These are phyloP conservation scores for Pyrus betulifolia DNA, from an alignment of 306 rosid genomes.

Conservation along the genomic window DNA sequence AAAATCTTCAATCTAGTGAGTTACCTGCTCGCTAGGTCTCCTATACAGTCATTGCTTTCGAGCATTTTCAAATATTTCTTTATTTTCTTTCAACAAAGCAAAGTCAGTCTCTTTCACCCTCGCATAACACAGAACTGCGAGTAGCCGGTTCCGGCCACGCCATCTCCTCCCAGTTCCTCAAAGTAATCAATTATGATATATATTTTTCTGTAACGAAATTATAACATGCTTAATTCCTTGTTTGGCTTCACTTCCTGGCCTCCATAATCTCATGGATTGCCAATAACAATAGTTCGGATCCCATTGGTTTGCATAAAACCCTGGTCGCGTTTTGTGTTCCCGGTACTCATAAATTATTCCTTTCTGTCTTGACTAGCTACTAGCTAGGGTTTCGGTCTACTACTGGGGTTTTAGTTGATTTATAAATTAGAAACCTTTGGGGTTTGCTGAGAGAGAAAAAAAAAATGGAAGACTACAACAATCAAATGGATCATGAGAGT, in stretches of 20 bases:
- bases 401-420: constrained; percentile 20
- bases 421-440: neutral
- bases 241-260: constrained; percentile 13
- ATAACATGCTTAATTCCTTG: neutral
- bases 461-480: constrained; percentile 60
- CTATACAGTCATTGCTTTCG: constrained; percentile 14
- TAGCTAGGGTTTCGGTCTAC: constrained; percentile 14
- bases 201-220: neutral
- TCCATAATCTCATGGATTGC: neutral
- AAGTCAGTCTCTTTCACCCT: constrained; percentile 37
- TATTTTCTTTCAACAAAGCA: constrained; percentile 30
- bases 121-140: constrained; percentile 20
- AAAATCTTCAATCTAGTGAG: constrained; percentile 13
- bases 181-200: neutral
- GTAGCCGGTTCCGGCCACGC: constrained; percentile 35
- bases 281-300: neutral
- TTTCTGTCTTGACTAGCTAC: neutral
- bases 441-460: constrained; percentile 3
- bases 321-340: neutral
- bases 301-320: neutral
- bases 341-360: neutral
- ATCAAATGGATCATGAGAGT: constrained; percentile 46
- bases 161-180: neutral
- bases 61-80: constrained; percentile 25
- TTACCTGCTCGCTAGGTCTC: constrained; percentile 29